phyloP scores from a whole-genome alignment of 2,329 filamentous ascomycete genomes.

The Penicillium verrucosum region DNA sequence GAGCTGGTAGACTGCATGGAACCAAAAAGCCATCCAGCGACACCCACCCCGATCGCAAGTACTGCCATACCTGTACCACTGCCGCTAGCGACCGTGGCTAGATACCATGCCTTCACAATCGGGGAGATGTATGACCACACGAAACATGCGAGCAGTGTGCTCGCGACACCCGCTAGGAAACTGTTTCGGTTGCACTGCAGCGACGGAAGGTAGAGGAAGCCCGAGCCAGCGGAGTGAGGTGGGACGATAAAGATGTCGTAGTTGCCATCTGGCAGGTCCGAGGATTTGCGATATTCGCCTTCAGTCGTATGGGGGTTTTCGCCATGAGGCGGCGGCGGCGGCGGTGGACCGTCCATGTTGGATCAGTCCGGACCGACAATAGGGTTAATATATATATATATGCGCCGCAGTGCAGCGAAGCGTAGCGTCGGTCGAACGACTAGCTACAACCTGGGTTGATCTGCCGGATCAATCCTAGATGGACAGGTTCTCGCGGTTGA shows the following conservation, averaged over 20 bases:
- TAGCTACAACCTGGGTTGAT: slow-evolving; percentile 6
- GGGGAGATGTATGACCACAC: slow-evolving; percentile 73
- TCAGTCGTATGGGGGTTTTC: slow-evolving; percentile 67
- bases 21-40: slow-evolving; percentile 75
- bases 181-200: slow-evolving; percentile 82
- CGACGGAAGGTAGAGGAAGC: slow-evolving; percentile 92
- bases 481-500: slow-evolving; percentile 15
- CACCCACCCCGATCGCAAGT: slow-evolving; percentile 67
- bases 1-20: slow-evolving; percentile 54
- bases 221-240: slow-evolving; percentile 80
- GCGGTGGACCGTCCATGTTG: slow-evolving; percentile 52
- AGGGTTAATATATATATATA: slow-evolving; percentile 1
- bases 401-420: slow-evolving; percentile 5
- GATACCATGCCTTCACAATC: slow-evolving; percentile 69
- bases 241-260: slow-evolving; percentile 98
- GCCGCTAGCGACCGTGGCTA: slow-evolving; percentile 66
- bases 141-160: slow-evolving; percentile 68
- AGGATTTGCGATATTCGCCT: slow-evolving; percentile 44
- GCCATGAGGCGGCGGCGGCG: slow-evolving; percentile 83
- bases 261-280: slow-evolving; percentile 76
- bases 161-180: slow-evolving; percentile 81
- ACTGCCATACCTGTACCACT: slow-evolving; percentile 71
- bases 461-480: slow-evolving; percentile 15
- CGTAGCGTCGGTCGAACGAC: background rate
- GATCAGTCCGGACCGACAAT: background rate